Evolutionary conservation across 2,329 filamentous ascomycete species (phyloP).

Genomic region (Helicocarpus griseus): DNA sequence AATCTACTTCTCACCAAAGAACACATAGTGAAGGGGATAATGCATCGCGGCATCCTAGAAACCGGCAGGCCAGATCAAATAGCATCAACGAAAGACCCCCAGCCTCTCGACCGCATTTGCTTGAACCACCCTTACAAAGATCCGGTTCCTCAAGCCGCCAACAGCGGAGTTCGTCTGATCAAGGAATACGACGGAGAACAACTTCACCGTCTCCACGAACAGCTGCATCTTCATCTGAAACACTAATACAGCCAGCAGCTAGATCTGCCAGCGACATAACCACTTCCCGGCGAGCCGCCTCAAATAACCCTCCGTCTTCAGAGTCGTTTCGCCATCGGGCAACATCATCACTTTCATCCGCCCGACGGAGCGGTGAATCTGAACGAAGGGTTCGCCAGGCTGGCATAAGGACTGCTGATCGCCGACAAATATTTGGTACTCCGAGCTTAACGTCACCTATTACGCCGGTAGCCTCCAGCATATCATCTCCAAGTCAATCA

Average conservation of each 20-base stretch:
- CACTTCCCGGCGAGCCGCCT: conserved; percentile 17
- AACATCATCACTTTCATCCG: not conserved
- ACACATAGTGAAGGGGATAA: not conserved
- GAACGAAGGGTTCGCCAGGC: not conserved
- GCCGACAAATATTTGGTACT: not conserved
- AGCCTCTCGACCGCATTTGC: conserved; percentile 15
- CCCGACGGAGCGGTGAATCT: not conserved
- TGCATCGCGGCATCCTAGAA: not conserved
- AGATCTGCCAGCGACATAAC: conserved; percentile 58
- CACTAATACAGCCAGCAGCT: conserved; percentile 34
- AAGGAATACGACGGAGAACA: conserved; percentile 15
- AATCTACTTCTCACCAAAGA: conserved; percentile 6
- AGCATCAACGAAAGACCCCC: conserved; percentile 11
- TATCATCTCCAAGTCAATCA: not conserved
- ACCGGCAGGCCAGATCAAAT: not conserved
- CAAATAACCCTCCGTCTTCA: not conserved
- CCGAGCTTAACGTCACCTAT: not conserved
- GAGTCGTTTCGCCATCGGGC: not conserved
- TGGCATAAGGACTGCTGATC: not conserved
- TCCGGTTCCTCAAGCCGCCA: conserved; percentile 5
- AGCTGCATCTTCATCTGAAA: conserved; percentile 24
- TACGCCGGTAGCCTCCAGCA: not conserved
- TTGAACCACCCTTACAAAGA: conserved; percentile 12
- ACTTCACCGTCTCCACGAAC: conserved; percentile 17
- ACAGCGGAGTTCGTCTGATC: conserved; percentile 19